phyloP scores from a whole-genome alignment of 306 rosid species.

The Medicago lupulina region DNA sequence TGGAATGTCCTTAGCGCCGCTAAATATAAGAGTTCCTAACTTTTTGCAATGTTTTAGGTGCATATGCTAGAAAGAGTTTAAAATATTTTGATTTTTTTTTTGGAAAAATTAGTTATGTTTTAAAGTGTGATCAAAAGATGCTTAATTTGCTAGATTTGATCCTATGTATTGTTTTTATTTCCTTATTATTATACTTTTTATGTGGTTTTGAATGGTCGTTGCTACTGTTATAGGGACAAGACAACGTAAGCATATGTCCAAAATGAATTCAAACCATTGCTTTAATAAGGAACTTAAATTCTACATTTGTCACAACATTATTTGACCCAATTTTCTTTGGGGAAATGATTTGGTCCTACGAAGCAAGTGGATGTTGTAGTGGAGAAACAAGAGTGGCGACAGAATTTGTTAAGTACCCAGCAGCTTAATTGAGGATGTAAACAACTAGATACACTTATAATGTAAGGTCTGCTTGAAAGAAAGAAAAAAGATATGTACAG shows the following conservation, averaged over 20 bases:
- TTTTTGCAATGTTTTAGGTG: slow-evolving; percentile 25
- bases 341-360: slow-evolving; percentile 27
- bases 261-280: slow-evolving; percentile 44
- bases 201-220: slow-evolving; percentile 39
- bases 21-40: slow-evolving; percentile 16
- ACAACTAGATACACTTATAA: not conserved
- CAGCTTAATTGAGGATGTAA: not conserved
- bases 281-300: slow-evolving; percentile 42
- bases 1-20: slow-evolving; percentile 44
- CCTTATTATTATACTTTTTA: not conserved
- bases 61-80: not conserved
- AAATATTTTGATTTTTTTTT: slow-evolving; percentile 2
- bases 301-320: slow-evolving; percentile 42
- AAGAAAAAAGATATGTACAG: no score
- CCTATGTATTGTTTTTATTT: slow-evolving; percentile 2
- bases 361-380: slow-evolving; percentile 23
- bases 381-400: not conserved
- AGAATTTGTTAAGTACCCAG: not conserved
- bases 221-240: not conserved
- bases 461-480: no score
- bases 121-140: slow-evolving; percentile 41
- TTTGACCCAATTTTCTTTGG: slow-evolving; percentile 37
- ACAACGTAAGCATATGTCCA: slow-evolving; percentile 44
- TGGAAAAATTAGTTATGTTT: slow-evolving; percentile 14
- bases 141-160: slow-evolving; percentile 24